Conservation (phyloP, 31 red algal genomes). For the Odonthalia washingtoniensis region DNA sequence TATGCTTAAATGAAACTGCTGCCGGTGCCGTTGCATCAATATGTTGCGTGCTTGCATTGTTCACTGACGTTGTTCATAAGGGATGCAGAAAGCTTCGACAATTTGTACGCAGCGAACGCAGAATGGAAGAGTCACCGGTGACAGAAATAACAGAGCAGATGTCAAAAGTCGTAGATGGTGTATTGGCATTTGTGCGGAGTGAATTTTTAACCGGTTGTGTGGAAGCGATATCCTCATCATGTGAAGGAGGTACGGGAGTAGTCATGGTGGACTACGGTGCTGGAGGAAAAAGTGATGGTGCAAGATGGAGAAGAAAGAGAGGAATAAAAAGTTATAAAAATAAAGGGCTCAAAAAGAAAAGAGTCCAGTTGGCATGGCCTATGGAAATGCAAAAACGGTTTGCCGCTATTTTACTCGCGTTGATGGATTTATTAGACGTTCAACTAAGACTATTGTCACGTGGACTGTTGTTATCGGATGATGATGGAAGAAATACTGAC, state of each 20-base stretch:
- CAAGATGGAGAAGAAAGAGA: too few species aligned
- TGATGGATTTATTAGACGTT: background rate
- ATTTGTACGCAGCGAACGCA: background rate
- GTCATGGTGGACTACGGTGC: too few species aligned
- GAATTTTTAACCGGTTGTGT: background rate
- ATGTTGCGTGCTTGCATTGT: background rate
- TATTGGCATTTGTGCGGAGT: background rate
- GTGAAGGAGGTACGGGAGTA: background rate
- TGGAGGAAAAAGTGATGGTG: too few species aligned
- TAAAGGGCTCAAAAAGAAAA: background rate
- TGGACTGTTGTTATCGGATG: too few species aligned
- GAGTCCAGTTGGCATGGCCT: background rate
- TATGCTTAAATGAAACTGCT: conserved; percentile 61
- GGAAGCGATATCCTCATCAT: background rate
- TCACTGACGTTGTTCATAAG: background rate
- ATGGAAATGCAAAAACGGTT: background rate
- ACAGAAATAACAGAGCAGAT: background rate
- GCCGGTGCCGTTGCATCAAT: background rate
- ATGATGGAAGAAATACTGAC: background rate
- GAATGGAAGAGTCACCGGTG: background rate
- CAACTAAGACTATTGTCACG: background rate
- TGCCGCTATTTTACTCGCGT: background rate
- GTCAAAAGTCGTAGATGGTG: background rate
- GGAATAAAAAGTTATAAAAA: background rate
- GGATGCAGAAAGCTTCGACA: background rate